These are phyloP conservation scores for Picea sitchensis DNA, from an alignment of 75 land plant species.

Conservation along the genomic window DNA sequence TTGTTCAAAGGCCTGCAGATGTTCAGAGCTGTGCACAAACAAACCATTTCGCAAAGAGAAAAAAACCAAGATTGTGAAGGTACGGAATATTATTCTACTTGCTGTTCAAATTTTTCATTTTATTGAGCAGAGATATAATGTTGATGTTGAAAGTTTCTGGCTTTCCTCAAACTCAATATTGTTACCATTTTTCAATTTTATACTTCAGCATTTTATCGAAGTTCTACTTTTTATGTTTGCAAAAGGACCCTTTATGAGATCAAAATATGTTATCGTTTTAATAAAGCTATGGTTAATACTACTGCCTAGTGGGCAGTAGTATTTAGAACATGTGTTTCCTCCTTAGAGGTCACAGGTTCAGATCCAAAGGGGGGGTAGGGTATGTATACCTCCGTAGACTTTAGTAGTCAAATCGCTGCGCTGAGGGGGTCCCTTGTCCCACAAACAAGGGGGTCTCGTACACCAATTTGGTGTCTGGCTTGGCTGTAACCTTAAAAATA, in stretches of 20 bases:
- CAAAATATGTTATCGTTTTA: background rate
- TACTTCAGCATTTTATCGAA: background rate
- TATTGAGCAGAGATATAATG: background rate
- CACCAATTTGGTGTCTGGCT: too few relatives aligned
- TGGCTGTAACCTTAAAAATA: too few relatives aligned
- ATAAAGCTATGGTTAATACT: background rate
- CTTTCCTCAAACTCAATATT: background rate
- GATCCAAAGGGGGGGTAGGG: too few relatives aligned
- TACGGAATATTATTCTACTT: constrained; percentile 9
- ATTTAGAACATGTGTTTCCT: too few relatives aligned
- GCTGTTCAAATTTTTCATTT: background rate
- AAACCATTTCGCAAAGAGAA: constrained; percentile 87
- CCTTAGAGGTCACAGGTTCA: too few relatives aligned
- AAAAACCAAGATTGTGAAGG: constrained; percentile 78
- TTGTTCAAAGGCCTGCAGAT: constrained; percentile 80
- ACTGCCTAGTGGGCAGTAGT: background rate
- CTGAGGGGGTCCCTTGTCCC: too few relatives aligned
- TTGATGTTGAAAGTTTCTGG: background rate
- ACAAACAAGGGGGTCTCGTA: too few relatives aligned
- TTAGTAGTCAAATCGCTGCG: too few relatives aligned
- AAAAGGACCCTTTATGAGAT: background rate
- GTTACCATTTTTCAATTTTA: background rate
- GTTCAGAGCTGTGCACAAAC: constrained; percentile 68
- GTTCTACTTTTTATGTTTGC: background rate
- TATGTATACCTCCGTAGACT: too few relatives aligned